Evolutionary conservation across 192 early-diverging fungal species (phyloP).

Genomic region (Coemansia sp.): DNA sequence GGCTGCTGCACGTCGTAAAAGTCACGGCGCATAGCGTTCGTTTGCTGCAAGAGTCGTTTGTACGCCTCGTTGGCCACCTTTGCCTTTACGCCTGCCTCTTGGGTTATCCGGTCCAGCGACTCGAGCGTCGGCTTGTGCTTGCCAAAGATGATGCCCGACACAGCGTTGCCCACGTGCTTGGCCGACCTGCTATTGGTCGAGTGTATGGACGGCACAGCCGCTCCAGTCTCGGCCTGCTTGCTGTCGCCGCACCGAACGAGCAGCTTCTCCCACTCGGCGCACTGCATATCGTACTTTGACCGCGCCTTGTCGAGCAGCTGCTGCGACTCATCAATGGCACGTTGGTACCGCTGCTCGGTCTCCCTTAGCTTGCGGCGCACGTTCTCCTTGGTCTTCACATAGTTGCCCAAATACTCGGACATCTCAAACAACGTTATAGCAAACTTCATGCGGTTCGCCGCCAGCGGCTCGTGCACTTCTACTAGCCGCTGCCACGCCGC

Average conservation of each 20-base stretch:
- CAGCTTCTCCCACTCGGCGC: slow-evolving; percentile 84
- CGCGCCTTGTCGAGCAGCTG: slow-evolving; percentile 79
- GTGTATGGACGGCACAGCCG: too few relatives aligned
- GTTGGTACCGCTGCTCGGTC: slow-evolving; percentile 70
- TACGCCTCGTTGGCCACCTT: slow-evolving; percentile 80
- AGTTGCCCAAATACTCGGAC: slow-evolving; percentile 74
- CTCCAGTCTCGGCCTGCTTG: slow-evolving; percentile 14
- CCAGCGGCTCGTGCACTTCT: slow-evolving; percentile 81
- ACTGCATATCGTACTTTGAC: slow-evolving; percentile 73
- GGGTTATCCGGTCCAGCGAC: slow-evolving; percentile 75
- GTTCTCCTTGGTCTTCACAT: slow-evolving; percentile 47
- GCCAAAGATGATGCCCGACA: slow-evolving; percentile 47
- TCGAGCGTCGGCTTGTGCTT: slow-evolving; percentile 53
- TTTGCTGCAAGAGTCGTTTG: slow-evolving; percentile 71
- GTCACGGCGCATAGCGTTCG: slow-evolving; percentile 72
- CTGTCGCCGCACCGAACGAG: slow-evolving; percentile 48
- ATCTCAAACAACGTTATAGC: slow-evolving; percentile 67
- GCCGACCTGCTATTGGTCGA: too few relatives aligned
- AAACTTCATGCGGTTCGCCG: slow-evolving; percentile 77
- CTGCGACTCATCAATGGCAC: slow-evolving; percentile 77
- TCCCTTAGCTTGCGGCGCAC: slow-evolving; percentile 73
- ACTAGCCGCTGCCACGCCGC: slow-evolving; percentile 73
- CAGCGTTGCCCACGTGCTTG: slow-evolving; percentile 40
- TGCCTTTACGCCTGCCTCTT: slow-evolving; percentile 85
- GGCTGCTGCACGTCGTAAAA: slow-evolving; percentile 83